Evolutionary conservation across 2,329 filamentous ascomycete species (phyloP), one percentile per base, ranked within the genome.

Genomic region (Colletotrichum somersetense): DNA sequence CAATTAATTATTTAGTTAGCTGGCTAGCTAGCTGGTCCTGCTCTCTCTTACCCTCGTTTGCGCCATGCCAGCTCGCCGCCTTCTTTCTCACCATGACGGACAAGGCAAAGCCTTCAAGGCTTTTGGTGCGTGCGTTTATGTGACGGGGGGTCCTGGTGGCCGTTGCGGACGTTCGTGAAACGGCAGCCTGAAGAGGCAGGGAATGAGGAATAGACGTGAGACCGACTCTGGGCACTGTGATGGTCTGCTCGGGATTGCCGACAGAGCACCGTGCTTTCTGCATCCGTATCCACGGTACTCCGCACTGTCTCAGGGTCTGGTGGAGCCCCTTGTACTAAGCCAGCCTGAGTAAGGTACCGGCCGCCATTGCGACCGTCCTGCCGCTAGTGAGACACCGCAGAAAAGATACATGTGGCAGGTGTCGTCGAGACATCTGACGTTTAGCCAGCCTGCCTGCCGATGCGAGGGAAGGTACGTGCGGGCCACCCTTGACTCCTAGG

Each of bases 101-200:
- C 68, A 69, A 62, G 69, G 69, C 69, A 72, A 69, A 53, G 69
- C 68, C 58, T 46, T 66, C 65, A 72, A 53, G 42, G 35, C 42
- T 59, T 40, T 61, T 48, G 70, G 70, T 65, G 33, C 55, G 59
- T 55, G 66, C 70, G 40, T 26, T 65, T 23, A 38, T 11, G 70
- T 65, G 61, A 56, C 66, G 20, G 66, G 59, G 69, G 70, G 59
- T 70, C 59, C 66, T 65, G 70, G 61, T 64, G 70, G 61, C 70
- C 66, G 66, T 72, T 72, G 55, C 70, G 66, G 61, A 72, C 70
- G 61, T 48, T 72, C 66, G 70, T 72, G 70, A 72, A 72, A 72
- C 70, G 61, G 65, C 70, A 72, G 48, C 48, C 48, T 72, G 59
- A 70, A 46, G 66, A 61, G 66, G 48, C 55, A 72, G 66, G 66